Base-by-base conservation (phyloP, 1,284 basidiomycete species). In the Leccinum pachyderme region DNA sequence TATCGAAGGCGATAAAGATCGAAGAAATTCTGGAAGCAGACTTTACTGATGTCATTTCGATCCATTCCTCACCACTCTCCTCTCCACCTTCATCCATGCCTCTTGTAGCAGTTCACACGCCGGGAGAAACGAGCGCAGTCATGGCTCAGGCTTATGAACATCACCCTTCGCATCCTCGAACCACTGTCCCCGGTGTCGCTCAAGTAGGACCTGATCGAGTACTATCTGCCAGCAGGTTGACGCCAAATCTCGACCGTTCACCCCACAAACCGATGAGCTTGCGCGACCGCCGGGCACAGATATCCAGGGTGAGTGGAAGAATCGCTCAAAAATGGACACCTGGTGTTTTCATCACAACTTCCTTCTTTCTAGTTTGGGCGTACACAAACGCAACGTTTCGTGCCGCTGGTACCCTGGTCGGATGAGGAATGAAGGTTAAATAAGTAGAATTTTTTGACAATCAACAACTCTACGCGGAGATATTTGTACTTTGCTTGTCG, bases 211-310 rank as follows among this genome's bases (percentile, higher is more conserved):
- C 31, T 3, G 33, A 54, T 31, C 41, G 44, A 7, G 43, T 45
- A 2, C n/a, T 49, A 4, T 41, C 33, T 2, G 47, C 57, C 3
- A 46, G 49, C 9, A 53, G 45, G 5, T 27, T 47, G 8, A 9
- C 44, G 3, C 51, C 59, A n/a, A 32, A 49, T 32, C 25, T 31
- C 18, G 47, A 59, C 7, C 13, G 22, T 9, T 65, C 67, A 4
- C 54, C 66, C 15, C 56, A 51, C 11, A 63, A 57, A 45, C 55
- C 66, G 24, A 68, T 68, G 68, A 68, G 66, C 49, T 48, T 68
- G 28, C 66, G 66, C 13, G 66, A 69, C 37, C 66, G 66, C 4
- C 64, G 66, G 7, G 69, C 69, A 3, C 66, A 71, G 22, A 70
- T 68, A 41, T 60, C 56, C n/a, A 48, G 45, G 52, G 66, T 70